Evolutionary conservation across 2,329 filamentous ascomycete species (phyloP).

Genomic region (Microdochium paspali): DNA sequence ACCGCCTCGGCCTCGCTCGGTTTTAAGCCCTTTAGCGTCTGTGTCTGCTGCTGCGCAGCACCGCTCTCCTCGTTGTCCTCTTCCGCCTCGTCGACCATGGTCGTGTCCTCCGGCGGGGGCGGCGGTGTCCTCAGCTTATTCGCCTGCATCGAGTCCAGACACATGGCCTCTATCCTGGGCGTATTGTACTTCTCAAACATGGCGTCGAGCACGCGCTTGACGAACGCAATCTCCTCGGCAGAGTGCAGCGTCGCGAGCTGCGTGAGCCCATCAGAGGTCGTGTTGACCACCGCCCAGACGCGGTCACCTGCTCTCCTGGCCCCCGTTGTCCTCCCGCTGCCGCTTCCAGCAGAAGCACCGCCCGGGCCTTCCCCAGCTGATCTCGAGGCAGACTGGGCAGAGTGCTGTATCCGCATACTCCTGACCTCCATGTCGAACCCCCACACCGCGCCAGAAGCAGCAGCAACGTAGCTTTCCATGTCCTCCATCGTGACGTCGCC

Average conservation of each 20-base stretch:
- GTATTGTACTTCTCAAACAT: constrained; percentile 92
- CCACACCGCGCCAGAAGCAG: constrained; percentile 63
- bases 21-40: constrained; percentile 48
- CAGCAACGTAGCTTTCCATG: constrained; percentile 59
- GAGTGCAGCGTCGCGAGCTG: constrained; percentile 77
- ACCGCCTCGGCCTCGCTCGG: constrained; percentile 69
- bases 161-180: constrained; percentile 70
- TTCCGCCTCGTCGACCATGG: constrained; percentile 16
- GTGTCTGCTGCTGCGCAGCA: constrained; percentile 24
- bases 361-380: background rate
- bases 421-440: constrained; percentile 84
- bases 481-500: constrained; percentile 60
- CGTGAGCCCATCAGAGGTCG: constrained; percentile 72
- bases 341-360: background rate
- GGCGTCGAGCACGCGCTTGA: constrained; percentile 77
- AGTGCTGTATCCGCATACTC: constrained; percentile 58
- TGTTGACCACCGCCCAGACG: constrained; percentile 83
- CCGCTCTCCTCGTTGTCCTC: constrained; percentile 20
- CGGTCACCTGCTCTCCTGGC: constrained; percentile 19
- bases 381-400: constrained; percentile 30
- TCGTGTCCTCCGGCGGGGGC: constrained; percentile 13
- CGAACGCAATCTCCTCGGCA: constrained; percentile 79
- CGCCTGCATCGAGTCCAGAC: constrained; percentile 70
- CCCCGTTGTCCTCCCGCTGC: background rate
- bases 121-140: constrained; percentile 54